Conservation (phyloP, 768 basidiomycete species). For the Termitomyces sp. region DNA sequence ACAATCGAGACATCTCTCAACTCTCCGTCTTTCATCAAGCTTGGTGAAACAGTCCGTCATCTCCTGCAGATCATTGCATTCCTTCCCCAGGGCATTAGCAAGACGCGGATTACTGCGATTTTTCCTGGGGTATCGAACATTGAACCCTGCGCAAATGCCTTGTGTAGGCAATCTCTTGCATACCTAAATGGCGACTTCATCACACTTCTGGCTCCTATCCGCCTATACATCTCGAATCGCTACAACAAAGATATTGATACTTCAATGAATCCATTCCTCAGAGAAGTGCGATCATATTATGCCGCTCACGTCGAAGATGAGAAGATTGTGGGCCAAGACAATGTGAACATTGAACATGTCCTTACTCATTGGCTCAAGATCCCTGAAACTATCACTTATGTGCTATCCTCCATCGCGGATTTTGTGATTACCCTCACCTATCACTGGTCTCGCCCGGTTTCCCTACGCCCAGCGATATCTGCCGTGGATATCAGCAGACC, state of each 20-base stretch:
- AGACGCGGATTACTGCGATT: background rate
- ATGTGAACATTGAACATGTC: conserved; percentile 10
- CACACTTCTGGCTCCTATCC: conserved; percentile 13
- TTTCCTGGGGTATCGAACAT: background rate
- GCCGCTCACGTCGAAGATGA: background rate
- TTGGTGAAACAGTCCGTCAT: background rate
- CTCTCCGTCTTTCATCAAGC: background rate
- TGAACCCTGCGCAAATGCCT: background rate
- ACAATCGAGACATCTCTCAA: background rate
- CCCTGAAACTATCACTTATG: background rate
- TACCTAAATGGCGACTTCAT: conserved; percentile 9
- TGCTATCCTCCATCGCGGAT: background rate
- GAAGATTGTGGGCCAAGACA: background rate
- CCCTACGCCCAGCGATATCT: background rate
- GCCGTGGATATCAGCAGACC: background rate
- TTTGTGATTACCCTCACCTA: background rate
- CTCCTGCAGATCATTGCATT: background rate
- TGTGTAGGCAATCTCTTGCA: conserved; percentile 10
- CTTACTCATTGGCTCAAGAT: background rate
- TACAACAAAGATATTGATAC: background rate
- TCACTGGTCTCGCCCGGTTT: background rate
- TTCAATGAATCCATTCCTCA: background rate
- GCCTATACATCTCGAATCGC: conserved; percentile 6
- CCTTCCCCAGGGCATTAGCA: conserved; percentile 1
- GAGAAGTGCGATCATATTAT: background rate